Percentiles rank a stretch among this genome's conserved stretches.
phyloP scores from a whole-genome alignment of 768 basidiomycete species.

The Pleurotus salmoneostramineus region DNA sequence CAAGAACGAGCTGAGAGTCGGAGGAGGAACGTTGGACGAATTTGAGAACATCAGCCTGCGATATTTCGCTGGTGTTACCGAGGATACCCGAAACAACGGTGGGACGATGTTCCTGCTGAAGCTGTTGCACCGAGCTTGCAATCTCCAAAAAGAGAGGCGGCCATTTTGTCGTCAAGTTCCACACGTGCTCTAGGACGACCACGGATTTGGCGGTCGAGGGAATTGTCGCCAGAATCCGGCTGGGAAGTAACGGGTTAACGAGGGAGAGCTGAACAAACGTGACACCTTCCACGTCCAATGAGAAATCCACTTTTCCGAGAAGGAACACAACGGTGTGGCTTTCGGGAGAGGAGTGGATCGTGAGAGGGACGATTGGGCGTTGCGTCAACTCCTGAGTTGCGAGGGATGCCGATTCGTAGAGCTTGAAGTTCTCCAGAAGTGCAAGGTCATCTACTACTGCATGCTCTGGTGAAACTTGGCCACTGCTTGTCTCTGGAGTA shows the following conservation, averaged over 20 bases:
- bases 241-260: slow-evolving; percentile 65
- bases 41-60: slow-evolving; percentile 41
- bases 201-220: slow-evolving; percentile 62
- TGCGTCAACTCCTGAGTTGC: slow-evolving; percentile 61
- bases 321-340: slow-evolving; percentile 69
- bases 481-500: slow-evolving; percentile 3
- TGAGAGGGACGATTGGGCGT: slow-evolving; percentile 56
- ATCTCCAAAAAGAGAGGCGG: slow-evolving; percentile 84
- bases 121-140: slow-evolving; percentile 65
- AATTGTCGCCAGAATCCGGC: slow-evolving; percentile 53
- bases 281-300: slow-evolving; percentile 49
- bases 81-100: slow-evolving; percentile 61
- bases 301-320: slow-evolving; percentile 50
- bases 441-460: slow-evolving; percentile 19
- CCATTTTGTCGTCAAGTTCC: slow-evolving; percentile 79
- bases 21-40: slow-evolving; percentile 42
- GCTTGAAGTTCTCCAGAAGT: slow-evolving; percentile 35
- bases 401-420: slow-evolving; percentile 67
- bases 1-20: slow-evolving; percentile 41
- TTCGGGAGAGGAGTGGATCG: slow-evolving; percentile 44
- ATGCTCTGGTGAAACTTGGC: slow-evolving; percentile 2
- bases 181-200: slow-evolving; percentile 79
- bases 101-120: slow-evolving; percentile 43
- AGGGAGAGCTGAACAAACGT: slow-evolving; percentile 64
- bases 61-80: slow-evolving; percentile 40